Evolutionary conservation across 495 filamentous ascomycete species (phyloP).

Genomic region (Xylona heveae): DNA sequence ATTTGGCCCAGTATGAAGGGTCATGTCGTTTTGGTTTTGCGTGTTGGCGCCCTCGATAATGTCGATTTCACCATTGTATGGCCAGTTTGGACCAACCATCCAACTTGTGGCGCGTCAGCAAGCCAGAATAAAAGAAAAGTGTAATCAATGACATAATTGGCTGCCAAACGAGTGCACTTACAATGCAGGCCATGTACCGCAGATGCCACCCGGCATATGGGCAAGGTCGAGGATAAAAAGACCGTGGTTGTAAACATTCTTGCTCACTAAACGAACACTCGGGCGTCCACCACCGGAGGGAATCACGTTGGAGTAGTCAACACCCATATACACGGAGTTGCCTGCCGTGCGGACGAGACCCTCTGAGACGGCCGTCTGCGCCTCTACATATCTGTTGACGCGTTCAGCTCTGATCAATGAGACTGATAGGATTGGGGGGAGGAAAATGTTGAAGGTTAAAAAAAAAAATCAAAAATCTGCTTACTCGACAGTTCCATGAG

Average conservation of each 20-base stretch:
- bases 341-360: conserved; percentile 34
- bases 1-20: conserved; percentile 50
- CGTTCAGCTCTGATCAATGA: too few relatives aligned
- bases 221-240: conserved; percentile 53
- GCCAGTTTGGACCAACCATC: conserved; percentile 60
- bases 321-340: conserved; percentile 27
- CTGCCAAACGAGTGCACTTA: conserved; percentile 12
- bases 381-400: too few relatives aligned
- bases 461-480: too few relatives aligned
- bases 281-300: conserved; percentile 30
- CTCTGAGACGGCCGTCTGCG: conserved; percentile 26
- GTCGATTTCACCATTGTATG: conserved; percentile 65
- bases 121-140: conserved; percentile 1
- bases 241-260: conserved; percentile 41
- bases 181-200: conserved; percentile 56
- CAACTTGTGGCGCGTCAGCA: conserved; percentile 19
- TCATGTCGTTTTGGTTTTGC: conserved; percentile 39
- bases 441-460: too few relatives aligned
- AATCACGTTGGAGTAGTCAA: conserved; percentile 21
- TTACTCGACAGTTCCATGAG: conserved; percentile 50
- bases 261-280: conserved; percentile 47
- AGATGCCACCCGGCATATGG: conserved; percentile 52
- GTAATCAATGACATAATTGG: not conserved
- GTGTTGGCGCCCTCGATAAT: conserved; percentile 76
- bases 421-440: too few relatives aligned